These are phyloP conservation scores for Solanum hybrid DNA, from an alignment of 305 asterid species.

Conservation along the genomic window DNA sequence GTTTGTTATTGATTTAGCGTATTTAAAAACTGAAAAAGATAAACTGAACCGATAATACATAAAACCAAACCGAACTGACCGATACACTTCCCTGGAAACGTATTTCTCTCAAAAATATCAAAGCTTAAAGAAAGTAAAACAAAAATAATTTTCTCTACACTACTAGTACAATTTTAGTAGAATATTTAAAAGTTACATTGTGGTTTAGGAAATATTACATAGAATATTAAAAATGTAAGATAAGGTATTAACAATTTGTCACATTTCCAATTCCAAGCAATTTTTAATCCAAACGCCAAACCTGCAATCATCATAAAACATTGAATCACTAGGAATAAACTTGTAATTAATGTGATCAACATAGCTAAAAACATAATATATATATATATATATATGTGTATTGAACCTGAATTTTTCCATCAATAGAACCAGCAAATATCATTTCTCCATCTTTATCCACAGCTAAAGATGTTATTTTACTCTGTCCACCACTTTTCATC, in stretches of 20 bases:
- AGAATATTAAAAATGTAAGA: neutral
- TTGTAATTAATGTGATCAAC: neutral
- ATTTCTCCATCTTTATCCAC: conserved; percentile 54
- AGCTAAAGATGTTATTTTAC: conserved; percentile 38
- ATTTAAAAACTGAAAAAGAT: too few relatives aligned
- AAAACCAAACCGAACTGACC: neutral
- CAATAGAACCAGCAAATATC: conserved; percentile 64
- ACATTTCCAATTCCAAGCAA: neutral
- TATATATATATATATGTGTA: neutral
- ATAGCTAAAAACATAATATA: neutral
- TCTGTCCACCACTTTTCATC: conserved; percentile 26
- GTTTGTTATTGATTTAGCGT: too few relatives aligned
- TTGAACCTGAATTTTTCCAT: conserved; percentile 65
- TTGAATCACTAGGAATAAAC: neutral
- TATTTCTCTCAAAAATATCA: neutral
- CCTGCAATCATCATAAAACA: conserved; percentile 22
- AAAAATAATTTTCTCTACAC: neutral
- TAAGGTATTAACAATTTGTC: neutral
- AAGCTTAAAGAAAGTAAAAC: neutral
- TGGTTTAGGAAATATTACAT: neutral
- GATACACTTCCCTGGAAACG: neutral
- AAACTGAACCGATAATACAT: neutral
- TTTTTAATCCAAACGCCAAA: conserved; percentile 45
- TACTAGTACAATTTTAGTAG: neutral
- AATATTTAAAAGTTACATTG: neutral